phyloP scores from a whole-genome alignment of 192 early-diverging fungal genomes.

The Dissophora ornata region DNA sequence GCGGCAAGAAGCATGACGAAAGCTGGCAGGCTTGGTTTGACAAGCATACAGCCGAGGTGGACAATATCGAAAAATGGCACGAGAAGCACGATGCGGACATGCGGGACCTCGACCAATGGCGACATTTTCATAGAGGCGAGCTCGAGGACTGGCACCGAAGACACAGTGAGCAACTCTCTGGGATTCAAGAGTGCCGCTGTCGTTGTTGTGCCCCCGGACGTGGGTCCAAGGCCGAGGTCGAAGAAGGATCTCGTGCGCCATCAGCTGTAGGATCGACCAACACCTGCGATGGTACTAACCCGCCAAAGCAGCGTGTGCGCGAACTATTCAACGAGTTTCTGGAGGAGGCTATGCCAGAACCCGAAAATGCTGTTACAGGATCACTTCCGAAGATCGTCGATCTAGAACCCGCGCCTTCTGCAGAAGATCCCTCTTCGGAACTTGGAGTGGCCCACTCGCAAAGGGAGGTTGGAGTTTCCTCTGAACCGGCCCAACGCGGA shows the following conservation, averaged over 20 bases:
- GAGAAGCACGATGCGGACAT: slow-evolving; percentile 8
- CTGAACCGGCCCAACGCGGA: too few relatives aligned
- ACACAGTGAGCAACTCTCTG: slow-evolving; percentile 1
- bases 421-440: too few relatives aligned
- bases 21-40: not conserved
- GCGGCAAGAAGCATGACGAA: slow-evolving; percentile 14
- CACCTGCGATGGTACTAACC: not conserved
- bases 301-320: not conserved
- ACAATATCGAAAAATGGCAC: slow-evolving; percentile 3
- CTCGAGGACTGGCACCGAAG: slow-evolving; percentile 8
- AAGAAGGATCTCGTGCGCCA: too few relatives aligned
- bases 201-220: not conserved
- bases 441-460: too few relatives aligned
- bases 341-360: not conserved
- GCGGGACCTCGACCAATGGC: slow-evolving; percentile 5
- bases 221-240: not conserved
- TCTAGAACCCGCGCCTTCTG: too few relatives aligned
- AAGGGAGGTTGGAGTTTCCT: too few relatives aligned
- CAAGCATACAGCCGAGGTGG: not conserved
- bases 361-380: not conserved
- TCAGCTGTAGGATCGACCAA: not conserved
- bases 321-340: slow-evolving; percentile 2
- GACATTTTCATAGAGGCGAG: not conserved
- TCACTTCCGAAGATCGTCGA: not conserved
- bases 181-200: not conserved